A percentile compares a stretch with the other conserved stretches of the same genome.
Conservation (phyloP, 305 asterid genomes). For the Fraxinus sp. region DNA sequence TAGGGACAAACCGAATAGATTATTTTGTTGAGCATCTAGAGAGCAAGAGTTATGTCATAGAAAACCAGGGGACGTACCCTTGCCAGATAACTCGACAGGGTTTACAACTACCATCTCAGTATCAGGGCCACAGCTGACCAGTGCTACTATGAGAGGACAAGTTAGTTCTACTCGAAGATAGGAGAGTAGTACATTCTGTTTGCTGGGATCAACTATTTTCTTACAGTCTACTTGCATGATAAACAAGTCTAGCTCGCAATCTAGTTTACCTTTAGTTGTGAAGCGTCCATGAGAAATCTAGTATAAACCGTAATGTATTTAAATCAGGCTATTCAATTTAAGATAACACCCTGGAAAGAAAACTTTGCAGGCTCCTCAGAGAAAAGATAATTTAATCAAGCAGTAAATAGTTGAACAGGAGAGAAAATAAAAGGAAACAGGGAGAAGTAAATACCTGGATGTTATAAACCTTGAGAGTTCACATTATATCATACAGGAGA, state of each 20-base stretch:
- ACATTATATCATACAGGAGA: slow-evolving; percentile 46
- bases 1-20: slow-evolving; percentile 58
- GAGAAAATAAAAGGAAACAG: background rate
- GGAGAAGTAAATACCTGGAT: slow-evolving; percentile 39
- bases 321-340: background rate
- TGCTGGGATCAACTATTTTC: slow-evolving; percentile 70
- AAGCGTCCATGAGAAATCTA: slow-evolving; percentile 84
- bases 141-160: slow-evolving; percentile 69
- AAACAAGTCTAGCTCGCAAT: slow-evolving; percentile 81
- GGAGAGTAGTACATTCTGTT: slow-evolving; percentile 45
- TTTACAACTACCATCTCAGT: slow-evolving; percentile 78
- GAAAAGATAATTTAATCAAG: background rate
- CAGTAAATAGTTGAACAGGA: background rate
- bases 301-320: slow-evolving; percentile 1
- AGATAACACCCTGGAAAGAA: background rate
- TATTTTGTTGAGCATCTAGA: slow-evolving; percentile 63
- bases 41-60: slow-evolving; percentile 76
- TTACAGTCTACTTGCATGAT: slow-evolving; percentile 79
- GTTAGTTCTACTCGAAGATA: slow-evolving; percentile 70
- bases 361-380: background rate
- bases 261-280: slow-evolving; percentile 43
- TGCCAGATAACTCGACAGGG: slow-evolving; percentile 66
- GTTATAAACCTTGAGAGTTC: slow-evolving; percentile 47
- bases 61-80: slow-evolving; percentile 77
- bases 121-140: slow-evolving; percentile 84